Evolutionary conservation across 2,329 filamentous ascomycete species (phyloP).

Genomic region (Fusarium sp.): DNA sequence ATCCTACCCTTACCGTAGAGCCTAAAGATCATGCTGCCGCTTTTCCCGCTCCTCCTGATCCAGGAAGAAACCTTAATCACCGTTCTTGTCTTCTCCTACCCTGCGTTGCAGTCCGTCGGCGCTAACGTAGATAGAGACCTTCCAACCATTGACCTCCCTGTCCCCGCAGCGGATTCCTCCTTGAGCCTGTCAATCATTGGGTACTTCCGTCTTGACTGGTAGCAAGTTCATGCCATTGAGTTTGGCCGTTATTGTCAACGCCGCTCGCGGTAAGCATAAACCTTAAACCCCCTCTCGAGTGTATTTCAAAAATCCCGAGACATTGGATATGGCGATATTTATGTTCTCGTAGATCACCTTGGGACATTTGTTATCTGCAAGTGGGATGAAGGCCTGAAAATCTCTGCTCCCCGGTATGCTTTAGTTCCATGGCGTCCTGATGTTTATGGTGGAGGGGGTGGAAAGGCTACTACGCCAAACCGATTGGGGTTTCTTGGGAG

Average conservation of each 20-base stretch:
- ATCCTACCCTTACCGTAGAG: background rate
- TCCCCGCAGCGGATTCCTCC: accelerated
- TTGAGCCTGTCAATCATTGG: background rate
- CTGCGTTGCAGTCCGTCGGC: accelerated
- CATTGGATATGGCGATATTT: accelerated
- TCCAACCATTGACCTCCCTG: accelerated
- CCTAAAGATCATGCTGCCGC: background rate
- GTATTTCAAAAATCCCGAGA: background rate
- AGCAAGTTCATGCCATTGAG: accelerated
- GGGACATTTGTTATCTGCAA: accelerated
- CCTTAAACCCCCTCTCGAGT: accelerated
- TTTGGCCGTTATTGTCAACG: background rate
- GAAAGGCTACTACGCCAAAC: background rate
- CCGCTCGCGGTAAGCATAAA: background rate
- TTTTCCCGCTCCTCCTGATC: background rate
- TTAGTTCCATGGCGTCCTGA: background rate
- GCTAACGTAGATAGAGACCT: background rate
- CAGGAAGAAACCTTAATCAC: background rate
- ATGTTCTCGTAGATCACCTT: accelerated
- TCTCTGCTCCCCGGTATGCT: accelerated
- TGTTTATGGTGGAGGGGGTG: background rate
- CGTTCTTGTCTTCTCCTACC: accelerated
- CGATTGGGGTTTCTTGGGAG: accelerated
- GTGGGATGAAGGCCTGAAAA: accelerated
- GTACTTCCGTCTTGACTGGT: accelerated